phyloP scores from a whole-genome alignment of 2,329 filamentous ascomycete genomes.

The Neofusicoccum sp. region DNA sequence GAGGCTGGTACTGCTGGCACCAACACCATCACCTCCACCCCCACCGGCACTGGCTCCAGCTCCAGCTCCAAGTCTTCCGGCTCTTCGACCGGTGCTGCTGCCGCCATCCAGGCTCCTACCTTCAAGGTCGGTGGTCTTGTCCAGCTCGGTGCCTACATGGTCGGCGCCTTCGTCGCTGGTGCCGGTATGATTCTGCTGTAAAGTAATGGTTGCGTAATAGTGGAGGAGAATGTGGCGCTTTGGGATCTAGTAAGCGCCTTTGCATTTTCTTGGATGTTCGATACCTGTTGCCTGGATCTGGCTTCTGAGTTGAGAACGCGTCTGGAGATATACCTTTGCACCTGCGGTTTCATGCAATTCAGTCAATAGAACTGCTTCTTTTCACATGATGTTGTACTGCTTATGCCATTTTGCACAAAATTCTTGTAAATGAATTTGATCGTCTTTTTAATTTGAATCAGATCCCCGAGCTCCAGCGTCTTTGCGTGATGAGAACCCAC shows the following conservation, averaged over 20 bases:
- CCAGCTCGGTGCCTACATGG: conserved; percentile 50
- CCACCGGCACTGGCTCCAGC: conserved; percentile 37
- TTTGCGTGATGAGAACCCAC: background rate
- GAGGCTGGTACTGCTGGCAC: conserved; percentile 63
- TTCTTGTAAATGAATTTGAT: conserved; percentile 7
- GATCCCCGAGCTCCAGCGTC: background rate
- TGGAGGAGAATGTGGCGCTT: conserved; percentile 1
- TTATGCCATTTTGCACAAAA: background rate
- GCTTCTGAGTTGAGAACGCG: background rate
- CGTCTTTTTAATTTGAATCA: background rate
- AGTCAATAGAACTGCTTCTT: conserved; percentile 6
- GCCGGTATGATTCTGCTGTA: conserved; percentile 57
- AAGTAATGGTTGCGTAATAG: background rate
- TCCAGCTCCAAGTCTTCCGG: conserved; percentile 26
- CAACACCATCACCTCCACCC: conserved; percentile 52
- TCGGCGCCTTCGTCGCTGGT: conserved; percentile 52
- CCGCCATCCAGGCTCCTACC: conserved; percentile 43
- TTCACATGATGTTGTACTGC: conserved; percentile 1
- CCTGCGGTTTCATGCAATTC: conserved; percentile 9
- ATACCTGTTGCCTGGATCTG: background rate
- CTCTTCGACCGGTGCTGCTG: conserved; percentile 35
- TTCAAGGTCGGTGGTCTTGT: conserved; percentile 45
- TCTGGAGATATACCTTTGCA: conserved; percentile 17
- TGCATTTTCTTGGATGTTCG: conserved; percentile 5
- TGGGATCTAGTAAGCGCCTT: background rate